Conservation (phyloP, 2,329 filamentous ascomycete species). For the Emericellopsis atlantica region DNA sequence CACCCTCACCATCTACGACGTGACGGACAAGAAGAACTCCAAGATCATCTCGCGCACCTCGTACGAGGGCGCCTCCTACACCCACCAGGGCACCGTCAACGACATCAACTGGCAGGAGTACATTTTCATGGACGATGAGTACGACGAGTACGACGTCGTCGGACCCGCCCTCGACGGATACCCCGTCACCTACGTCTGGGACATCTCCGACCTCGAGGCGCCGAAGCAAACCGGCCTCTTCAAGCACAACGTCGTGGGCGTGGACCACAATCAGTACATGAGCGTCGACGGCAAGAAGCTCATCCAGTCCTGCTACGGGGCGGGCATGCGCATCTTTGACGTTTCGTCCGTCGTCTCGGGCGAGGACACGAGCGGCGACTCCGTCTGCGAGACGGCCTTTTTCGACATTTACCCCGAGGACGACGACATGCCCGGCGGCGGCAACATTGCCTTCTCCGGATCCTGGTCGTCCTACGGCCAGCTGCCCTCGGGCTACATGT, state of each 20-base stretch:
- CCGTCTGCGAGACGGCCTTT: conserved; percentile 28
- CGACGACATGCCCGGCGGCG: conserved; percentile 21
- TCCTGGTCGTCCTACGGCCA: conserved; percentile 32
- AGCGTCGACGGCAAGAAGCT: conserved; percentile 16
- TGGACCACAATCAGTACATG: conserved; percentile 34
- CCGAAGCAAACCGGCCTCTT: conserved; percentile 24
- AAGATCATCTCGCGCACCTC: conserved; percentile 37
- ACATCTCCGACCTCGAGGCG: conserved; percentile 17
- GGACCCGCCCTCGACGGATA: conserved; percentile 25
- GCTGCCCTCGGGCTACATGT: conserved; percentile 25
- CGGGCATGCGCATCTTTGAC: conserved; percentile 23
- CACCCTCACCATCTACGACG: conserved; percentile 31
- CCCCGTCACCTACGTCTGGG: conserved; percentile 35
- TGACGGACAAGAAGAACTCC: conserved; percentile 32
- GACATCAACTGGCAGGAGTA: conserved; percentile 26
- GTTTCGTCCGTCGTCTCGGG: conserved; percentile 12
- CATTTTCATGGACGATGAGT: conserved; percentile 35
- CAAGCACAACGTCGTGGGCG: conserved; percentile 1
- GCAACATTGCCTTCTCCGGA: conserved; percentile 21
- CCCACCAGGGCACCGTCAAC: conserved; percentile 42
- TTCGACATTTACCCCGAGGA: conserved; percentile 36
- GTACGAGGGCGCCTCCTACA: conserved; percentile 42
- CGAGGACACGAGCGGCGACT: conserved; percentile 20
- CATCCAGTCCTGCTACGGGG: conserved; percentile 31
- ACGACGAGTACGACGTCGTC: conserved; percentile 28